A percentile compares a stretch with the other conserved stretches of the same genome.
Evolutionary conservation across 768 basidiomycete species (phyloP).

Genomic region (Hemileccinum impolitum): DNA sequence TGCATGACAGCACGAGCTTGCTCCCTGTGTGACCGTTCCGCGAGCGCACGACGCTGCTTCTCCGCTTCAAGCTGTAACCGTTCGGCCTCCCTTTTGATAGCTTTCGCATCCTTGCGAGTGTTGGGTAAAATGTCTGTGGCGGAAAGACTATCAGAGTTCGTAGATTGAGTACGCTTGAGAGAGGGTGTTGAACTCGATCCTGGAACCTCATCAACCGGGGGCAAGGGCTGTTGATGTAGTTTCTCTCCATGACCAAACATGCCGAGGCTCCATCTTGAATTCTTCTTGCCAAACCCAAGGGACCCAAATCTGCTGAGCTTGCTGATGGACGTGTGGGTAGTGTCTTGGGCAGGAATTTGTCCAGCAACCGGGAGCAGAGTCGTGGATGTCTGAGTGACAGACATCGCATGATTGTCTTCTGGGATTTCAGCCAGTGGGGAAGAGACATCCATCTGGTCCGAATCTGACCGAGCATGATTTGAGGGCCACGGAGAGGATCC

Average conservation of each 20-base stretch:
- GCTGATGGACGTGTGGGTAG: constrained; percentile 41
- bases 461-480: constrained; percentile 29
- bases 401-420: constrained; percentile 40
- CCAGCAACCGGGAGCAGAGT: constrained; percentile 41
- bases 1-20: constrained; percentile 91
- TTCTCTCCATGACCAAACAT: constrained; percentile 78
- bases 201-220: constrained; percentile 72
- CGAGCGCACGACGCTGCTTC: constrained; percentile 75
- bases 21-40: constrained; percentile 73
- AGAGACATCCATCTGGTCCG: constrained; percentile 57
- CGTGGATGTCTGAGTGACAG: constrained; percentile 46
- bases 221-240: constrained; percentile 53
- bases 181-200: constrained; percentile 55
- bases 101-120: constrained; percentile 60
- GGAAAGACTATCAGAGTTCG: constrained; percentile 70
- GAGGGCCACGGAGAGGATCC: constrained; percentile 25
- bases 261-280: constrained; percentile 57
- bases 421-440: constrained; percentile 45
- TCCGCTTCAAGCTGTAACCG: constrained; percentile 78
- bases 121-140: constrained; percentile 45
- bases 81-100: constrained; percentile 78
- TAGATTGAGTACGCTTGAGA: constrained; percentile 76
- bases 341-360: constrained; percentile 36
- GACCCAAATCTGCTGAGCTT: constrained; percentile 57
- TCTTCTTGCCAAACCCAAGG: constrained; percentile 68